A percentile compares a stretch with the other conserved stretches of the same genome.
Evolutionary conservation across 768 basidiomycete genomes (phyloP).

Genomic region (Leucocoprinus sp.): DNA sequence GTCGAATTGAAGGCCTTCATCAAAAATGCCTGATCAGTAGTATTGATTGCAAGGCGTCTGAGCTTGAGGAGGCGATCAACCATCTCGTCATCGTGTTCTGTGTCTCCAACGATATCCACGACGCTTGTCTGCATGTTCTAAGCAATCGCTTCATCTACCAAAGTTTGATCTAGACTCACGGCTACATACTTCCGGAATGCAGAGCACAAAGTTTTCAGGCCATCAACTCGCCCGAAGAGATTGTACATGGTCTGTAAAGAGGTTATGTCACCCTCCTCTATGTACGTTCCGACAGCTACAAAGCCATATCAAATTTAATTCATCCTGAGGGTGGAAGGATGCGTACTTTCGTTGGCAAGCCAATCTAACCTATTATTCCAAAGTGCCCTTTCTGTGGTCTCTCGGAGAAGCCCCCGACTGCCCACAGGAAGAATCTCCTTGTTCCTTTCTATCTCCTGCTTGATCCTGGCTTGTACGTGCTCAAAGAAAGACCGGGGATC

Average conservation of each 20-base stretch:
- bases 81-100: slow-evolving; percentile 64
- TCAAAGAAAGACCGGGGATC: slow-evolving; percentile 47
- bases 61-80: slow-evolving; percentile 62
- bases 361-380: slow-evolving; percentile 35
- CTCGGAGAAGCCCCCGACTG: slow-evolving; percentile 42
- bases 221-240: slow-evolving; percentile 52
- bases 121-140: slow-evolving; percentile 40
- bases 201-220: slow-evolving; percentile 41
- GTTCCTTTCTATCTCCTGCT: slow-evolving; percentile 52
- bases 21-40: slow-evolving; percentile 45
- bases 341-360: slow-evolving; percentile 26
- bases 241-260: slow-evolving; percentile 47
- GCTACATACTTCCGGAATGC: slow-evolving; percentile 58
- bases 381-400: slow-evolving; percentile 45
- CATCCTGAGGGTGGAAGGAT: neutral
- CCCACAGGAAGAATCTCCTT: slow-evolving; percentile 40
- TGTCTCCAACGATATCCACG: slow-evolving; percentile 56
- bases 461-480: slow-evolving; percentile 34
- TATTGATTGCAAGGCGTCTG: slow-evolving; percentile 48
- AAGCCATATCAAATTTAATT: neutral
- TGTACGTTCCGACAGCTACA: slow-evolving; percentile 45
- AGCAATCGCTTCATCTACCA: no score
- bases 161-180: slow-evolving; percentile 28
- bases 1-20: slow-evolving; percentile 7
- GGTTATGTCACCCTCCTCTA: slow-evolving; percentile 36